These are phyloP conservation scores for Suillus plorans DNA, from an alignment of 768 basidiomycete genomes.

Conservation along the genomic window DNA sequence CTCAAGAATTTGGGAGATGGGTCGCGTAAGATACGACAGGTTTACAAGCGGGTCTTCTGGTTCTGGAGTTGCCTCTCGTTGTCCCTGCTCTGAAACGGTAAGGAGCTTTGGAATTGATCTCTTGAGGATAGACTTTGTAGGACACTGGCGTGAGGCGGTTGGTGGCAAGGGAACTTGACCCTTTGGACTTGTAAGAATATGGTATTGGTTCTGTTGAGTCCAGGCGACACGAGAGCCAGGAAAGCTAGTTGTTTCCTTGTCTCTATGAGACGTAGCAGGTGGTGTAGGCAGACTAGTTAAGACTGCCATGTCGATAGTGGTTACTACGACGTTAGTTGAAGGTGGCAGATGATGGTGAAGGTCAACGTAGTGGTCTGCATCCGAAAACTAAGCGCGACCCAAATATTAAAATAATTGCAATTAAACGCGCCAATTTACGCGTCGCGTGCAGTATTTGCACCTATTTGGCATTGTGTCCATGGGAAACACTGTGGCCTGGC, in stretches of 20 bases:
- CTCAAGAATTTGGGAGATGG: slow-evolving; percentile 60
- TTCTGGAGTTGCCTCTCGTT: slow-evolving; percentile 74
- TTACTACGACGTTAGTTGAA: slow-evolving; percentile 16
- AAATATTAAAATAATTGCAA: slow-evolving; percentile 30
- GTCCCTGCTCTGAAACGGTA: slow-evolving; percentile 39
- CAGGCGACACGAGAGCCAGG: slow-evolving; percentile 46
- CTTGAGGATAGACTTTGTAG: slow-evolving; percentile 73
- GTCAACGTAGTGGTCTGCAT: slow-evolving; percentile 19
- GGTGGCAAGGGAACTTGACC: slow-evolving; percentile 18
- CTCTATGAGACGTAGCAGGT: slow-evolving; percentile 53
- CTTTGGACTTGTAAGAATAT: slow-evolving; percentile 35
- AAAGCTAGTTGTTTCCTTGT: slow-evolving; percentile 49
- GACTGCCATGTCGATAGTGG: slow-evolving; percentile 10
- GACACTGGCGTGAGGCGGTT: slow-evolving; percentile 42
- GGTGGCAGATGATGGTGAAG: slow-evolving; percentile 11
- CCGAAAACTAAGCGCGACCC: slow-evolving; percentile 13
- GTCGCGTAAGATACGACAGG: slow-evolving; percentile 61
- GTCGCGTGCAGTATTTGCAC: slow-evolving; percentile 37
- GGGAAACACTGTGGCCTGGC: background rate
- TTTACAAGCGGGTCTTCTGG: slow-evolving; percentile 66
- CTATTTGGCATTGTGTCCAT: slow-evolving; percentile 13
- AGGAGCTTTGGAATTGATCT: slow-evolving; percentile 36
- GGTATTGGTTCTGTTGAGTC: slow-evolving; percentile 52
- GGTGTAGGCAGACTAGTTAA: slow-evolving; percentile 60
- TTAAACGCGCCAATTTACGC: slow-evolving; percentile 42